phyloP scores from a whole-genome alignment of 1,284 basidiomycete species.

The Fomitiporia mediterranea region DNA sequence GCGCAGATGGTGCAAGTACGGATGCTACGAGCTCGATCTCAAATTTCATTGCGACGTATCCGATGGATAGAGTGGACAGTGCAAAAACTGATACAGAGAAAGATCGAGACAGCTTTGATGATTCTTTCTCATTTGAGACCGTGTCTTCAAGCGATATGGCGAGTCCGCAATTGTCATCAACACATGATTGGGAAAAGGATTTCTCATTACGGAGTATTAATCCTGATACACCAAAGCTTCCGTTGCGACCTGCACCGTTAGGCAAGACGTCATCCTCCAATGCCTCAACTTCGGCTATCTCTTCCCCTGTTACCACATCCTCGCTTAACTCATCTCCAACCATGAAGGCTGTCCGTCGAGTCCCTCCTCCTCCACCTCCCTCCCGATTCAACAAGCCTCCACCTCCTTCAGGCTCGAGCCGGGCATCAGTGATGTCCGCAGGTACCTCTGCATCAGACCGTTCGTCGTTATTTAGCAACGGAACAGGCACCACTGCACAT shows the following conservation, averaged over 20 bases:
- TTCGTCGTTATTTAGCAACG: conserved; percentile 54
- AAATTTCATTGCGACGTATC: conserved; percentile 40
- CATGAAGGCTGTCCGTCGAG: conserved; percentile 1
- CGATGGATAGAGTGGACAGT: conserved; percentile 38
- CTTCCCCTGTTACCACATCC: conserved; percentile 30
- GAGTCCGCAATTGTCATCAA: conserved; percentile 25
- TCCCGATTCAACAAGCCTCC: conserved; percentile 22
- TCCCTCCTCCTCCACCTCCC: conserved; percentile 18
- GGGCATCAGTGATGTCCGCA: conserved; percentile 26
- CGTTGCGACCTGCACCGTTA: conserved; percentile 40
- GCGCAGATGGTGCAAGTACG: conserved; percentile 7
- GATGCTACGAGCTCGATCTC: conserved; percentile 11
- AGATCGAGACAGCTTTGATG: conserved; percentile 56
- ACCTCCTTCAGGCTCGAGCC: conserved; percentile 25
- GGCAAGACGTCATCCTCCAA: conserved; percentile 29
- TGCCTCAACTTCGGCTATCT: conserved; percentile 27
- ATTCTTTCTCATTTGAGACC: conserved; percentile 58
- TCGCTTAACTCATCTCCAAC: conserved; percentile 23
- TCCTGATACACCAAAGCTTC: conserved; percentile 48
- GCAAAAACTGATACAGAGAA: conserved; percentile 32
- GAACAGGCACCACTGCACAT: conserved; percentile 41
- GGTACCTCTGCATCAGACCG: conserved; percentile 49
- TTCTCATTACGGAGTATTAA: conserved; percentile 25
- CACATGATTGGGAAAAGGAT: conserved; percentile 30
- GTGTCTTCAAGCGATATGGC: conserved; percentile 36